Evolutionary conservation across 306 rosid species (phyloP).

Genomic region (Alnus rubra): DNA sequence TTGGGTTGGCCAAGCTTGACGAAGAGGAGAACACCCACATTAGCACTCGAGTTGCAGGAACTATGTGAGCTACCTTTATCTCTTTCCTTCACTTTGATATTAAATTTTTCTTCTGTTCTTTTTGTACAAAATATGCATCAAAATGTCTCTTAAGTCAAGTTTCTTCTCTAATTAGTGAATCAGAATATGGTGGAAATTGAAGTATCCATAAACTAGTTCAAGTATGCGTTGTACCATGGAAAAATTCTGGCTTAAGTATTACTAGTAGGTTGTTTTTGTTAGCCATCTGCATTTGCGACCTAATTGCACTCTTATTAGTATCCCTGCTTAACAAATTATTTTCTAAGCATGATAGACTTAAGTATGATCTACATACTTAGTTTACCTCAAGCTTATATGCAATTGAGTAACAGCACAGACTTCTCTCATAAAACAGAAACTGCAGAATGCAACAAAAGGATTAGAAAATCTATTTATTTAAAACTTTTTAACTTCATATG

Average conservation of each 20-base stretch:
- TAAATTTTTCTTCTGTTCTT: background rate
- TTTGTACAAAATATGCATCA: background rate
- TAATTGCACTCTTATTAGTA: background rate
- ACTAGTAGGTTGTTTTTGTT: background rate
- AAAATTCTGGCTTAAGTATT: background rate
- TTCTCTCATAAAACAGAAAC: background rate
- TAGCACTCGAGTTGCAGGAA: constrained; percentile 76
- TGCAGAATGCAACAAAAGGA: background rate
- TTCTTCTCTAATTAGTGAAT: background rate
- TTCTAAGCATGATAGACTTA: background rate
- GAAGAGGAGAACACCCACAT: constrained; percentile 76
- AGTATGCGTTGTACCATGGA: background rate
- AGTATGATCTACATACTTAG: background rate
- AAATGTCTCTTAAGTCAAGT: background rate
- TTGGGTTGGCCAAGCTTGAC: constrained; percentile 74
- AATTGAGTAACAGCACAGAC: background rate
- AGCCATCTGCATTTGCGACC: background rate
- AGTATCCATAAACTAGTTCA: background rate
- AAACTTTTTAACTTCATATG: background rate
- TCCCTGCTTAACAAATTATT: too few species aligned
- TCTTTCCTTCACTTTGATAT: background rate
- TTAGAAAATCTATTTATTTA: background rate
- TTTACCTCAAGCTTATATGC: background rate
- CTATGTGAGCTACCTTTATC: background rate
- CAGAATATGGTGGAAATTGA: background rate